These are phyloP conservation scores for Cardamine occulta DNA, from an alignment of 345 rosid genomes.

Conservation along the genomic window DNA sequence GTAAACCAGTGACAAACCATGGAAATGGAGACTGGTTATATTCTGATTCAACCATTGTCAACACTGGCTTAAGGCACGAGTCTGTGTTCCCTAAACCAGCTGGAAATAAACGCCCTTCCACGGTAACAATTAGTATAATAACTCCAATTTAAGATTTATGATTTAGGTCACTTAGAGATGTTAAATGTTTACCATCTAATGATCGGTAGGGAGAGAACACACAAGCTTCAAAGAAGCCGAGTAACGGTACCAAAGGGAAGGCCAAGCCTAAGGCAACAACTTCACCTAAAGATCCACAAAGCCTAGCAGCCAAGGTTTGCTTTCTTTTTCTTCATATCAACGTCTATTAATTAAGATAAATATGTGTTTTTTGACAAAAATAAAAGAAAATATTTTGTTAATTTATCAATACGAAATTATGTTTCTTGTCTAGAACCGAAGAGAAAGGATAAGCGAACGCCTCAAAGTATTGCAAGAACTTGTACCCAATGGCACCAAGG, in stretches of 20 bases:
- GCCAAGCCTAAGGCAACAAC: constrained; percentile 53
- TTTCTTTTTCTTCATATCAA: constrained; percentile 8
- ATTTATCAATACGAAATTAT: neutral
- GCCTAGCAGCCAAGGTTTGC: constrained; percentile 86
- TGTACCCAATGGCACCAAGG: constrained; percentile 90
- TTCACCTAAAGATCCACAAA: constrained; percentile 80
- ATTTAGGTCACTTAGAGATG: constrained; percentile 47
- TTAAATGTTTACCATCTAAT: constrained; percentile 70
- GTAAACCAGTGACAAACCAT: constrained; percentile 31
- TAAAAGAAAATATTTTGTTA: neutral
- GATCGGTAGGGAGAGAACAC: constrained; percentile 55
- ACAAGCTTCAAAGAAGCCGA: constrained; percentile 62
- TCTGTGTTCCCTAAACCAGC: constrained; percentile 42
- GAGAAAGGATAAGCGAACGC: constrained; percentile 90
- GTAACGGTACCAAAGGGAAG: constrained; percentile 39
- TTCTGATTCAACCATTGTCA: constrained; percentile 48
- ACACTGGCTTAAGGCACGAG: constrained; percentile 48
- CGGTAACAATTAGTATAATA: constrained; percentile 41
- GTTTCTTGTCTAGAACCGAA: constrained; percentile 58
- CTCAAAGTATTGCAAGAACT: constrained; percentile 83
- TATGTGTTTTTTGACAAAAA: too few relatives aligned
- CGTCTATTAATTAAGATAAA: neutral
- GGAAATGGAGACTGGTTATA: constrained; percentile 58
- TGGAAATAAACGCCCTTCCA: constrained; percentile 55
- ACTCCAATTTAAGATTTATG: neutral